phyloP scores from a whole-genome alignment of 2,329 filamentous ascomycete species.

The Elsinoe fawcettii region DNA sequence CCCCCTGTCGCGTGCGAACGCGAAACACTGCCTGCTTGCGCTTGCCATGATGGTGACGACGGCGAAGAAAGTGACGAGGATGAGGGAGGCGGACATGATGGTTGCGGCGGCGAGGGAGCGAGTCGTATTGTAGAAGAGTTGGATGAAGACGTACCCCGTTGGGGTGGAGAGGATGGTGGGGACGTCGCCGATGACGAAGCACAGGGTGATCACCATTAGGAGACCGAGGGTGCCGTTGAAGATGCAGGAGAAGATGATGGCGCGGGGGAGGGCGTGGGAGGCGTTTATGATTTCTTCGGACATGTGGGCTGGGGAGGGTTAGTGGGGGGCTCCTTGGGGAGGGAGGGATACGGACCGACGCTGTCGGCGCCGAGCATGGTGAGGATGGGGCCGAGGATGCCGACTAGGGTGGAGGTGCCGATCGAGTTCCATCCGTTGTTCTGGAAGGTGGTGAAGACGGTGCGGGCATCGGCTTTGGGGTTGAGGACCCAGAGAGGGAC shows the following conservation, averaged over 20 bases:
- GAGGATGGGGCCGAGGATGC: constrained; percentile 32
- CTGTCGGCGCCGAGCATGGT: constrained; percentile 9
- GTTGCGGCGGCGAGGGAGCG: constrained; percentile 37
- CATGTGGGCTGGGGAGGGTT: constrained; percentile 20
- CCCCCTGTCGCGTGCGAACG: constrained; percentile 38
- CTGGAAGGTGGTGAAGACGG: constrained; percentile 27
- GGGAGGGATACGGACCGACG: no score
- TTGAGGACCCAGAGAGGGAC: constrained; percentile 26
- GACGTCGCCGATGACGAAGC: constrained; percentile 39
- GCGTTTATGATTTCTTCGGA: constrained; percentile 46
- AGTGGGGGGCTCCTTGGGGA: no score
- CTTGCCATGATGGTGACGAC: constrained; percentile 37
- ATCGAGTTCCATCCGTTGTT: constrained; percentile 30
- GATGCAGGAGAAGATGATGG: constrained; percentile 42
- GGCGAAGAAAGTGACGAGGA: constrained; percentile 34
- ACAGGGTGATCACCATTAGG: constrained; percentile 36
- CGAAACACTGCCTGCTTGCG: constrained; percentile 35
- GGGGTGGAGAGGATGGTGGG: constrained; percentile 34
- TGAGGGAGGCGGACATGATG: constrained; percentile 40
- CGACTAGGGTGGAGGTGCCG: constrained; percentile 30
- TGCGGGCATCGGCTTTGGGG: constrained; percentile 24
- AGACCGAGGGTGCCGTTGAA: constrained; percentile 44
- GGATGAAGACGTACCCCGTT: constrained; percentile 44
- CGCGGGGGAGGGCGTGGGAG: constrained; percentile 39
- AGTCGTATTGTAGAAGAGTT: constrained; percentile 44